Percentiles rank a stretch among this genome's conserved stretches.
Evolutionary conservation across 2,329 filamentous ascomycete genomes (phyloP).

Genomic region (Penicillium sp.): DNA sequence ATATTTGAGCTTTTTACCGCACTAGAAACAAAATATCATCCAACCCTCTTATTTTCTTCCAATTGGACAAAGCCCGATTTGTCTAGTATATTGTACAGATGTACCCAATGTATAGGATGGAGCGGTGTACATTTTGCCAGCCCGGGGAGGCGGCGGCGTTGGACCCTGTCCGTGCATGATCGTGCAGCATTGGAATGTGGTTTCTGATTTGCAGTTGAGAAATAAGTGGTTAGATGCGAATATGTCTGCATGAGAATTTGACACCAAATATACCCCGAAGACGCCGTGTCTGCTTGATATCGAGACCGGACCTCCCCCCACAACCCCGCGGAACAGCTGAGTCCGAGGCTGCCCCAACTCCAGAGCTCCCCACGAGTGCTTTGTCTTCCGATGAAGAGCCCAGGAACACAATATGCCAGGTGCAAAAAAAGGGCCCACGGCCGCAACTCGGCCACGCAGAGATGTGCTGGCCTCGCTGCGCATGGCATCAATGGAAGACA

Average conservation of each 20-base stretch:
- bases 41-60: neutral
- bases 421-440: slow-evolving; percentile 45
- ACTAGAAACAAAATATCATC: neutral
- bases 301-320: neutral
- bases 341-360: neutral
- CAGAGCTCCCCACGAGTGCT: slow-evolving; percentile 4
- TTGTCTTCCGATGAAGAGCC: slow-evolving; percentile 27
- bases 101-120: neutral
- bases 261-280: neutral
- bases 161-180: slow-evolving; percentile 9
- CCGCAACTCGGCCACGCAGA: slow-evolving; percentile 39
- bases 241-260: neutral
- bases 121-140: slow-evolving; percentile 11
- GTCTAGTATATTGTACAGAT: neutral
- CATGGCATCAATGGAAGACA: slow-evolving; percentile 71
- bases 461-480: slow-evolving; percentile 73
- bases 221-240: neutral
- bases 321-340: slow-evolving; percentile 4
- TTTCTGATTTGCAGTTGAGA: neutral
- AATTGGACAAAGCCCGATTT: neutral
- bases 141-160: slow-evolving; percentile 2
- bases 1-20: no score
- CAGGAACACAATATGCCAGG: slow-evolving; percentile 45
- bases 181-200: slow-evolving; percentile 2
- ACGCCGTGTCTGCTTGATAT: neutral